These are phyloP conservation scores for Lolium rigidum DNA, from an alignment of 176 grass and related monocot species.

Conservation along the genomic window DNA sequence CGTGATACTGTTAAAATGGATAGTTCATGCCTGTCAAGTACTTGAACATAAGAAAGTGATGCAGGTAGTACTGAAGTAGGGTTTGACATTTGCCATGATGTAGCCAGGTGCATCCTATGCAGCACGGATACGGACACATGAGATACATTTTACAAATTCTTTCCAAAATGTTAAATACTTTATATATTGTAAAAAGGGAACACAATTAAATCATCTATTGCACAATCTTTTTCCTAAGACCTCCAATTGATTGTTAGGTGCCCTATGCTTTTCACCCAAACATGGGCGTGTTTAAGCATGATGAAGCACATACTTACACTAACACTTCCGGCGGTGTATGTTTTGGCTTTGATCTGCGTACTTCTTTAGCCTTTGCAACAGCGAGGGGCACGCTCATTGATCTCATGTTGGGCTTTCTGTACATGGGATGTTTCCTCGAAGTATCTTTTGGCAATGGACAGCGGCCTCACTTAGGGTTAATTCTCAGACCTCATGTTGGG, in stretches of 20 bases:
- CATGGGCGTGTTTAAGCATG: not conserved
- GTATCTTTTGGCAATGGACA: not conserved
- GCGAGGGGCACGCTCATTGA: not conserved
- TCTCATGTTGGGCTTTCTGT: not conserved
- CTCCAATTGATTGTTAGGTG: not conserved
- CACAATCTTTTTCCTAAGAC: not conserved
- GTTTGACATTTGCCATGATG: not conserved
- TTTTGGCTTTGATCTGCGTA: not conserved
- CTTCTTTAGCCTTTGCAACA: slow-evolving; percentile 20
- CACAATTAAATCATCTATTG: not conserved
- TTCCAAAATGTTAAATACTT: not conserved
- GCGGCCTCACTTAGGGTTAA: not conserved
- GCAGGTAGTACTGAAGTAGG: not conserved
- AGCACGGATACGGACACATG: not conserved
- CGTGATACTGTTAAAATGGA: slow-evolving; percentile 15
- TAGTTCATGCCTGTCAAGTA: not conserved
- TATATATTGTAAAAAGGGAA: not conserved
- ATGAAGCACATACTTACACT: slow-evolving; percentile 1
- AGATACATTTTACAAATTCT: not conserved
- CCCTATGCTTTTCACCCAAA: not conserved
- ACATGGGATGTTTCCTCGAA: not conserved
- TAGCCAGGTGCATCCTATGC: not conserved
- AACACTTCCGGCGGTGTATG: not conserved
- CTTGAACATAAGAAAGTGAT: slow-evolving; percentile 11
- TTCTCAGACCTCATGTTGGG: not conserved